Base-by-base conservation (phyloP, 2,329 filamentous ascomycete genomes). In the Botryotinia convoluta region DNA sequence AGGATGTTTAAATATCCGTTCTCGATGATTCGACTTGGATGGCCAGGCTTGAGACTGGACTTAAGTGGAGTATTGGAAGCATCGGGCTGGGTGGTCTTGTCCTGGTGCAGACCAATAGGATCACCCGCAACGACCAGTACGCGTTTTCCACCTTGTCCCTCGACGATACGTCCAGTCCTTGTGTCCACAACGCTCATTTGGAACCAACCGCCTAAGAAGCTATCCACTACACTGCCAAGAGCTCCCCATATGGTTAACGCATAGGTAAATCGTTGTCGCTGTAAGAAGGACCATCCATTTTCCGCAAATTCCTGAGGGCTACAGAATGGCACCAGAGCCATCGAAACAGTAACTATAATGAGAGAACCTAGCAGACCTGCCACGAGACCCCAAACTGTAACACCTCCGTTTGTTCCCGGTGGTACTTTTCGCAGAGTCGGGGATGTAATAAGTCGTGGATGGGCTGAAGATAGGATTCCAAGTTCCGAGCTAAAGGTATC, bases 401-500 rank as follows among this genome's bases (percentile, higher is more conserved):
- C 93, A 26, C 95, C 96, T 45, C 96, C 96, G 80, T 99, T 99
- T 60, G 96, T 98, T 68, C 96, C 96, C 1, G 89, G 91, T 0
- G 96, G 95, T 0, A 98, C 96, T 76, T 89, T 87, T 74, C 92
- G 91, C 79, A 96, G 87, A 7, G 84, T 90, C 26, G 87, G 89
- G 22, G 93, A 95, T 6, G 94, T 98, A 80, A 99, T 95, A 54
- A 99, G 88, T 51, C 95, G 90, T 14, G 96, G 96, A 62, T 89
- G 85, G 37, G 87, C 87, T 74, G 87, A 89, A 10, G 95, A 92
- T 20, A 99, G 86, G 73, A 99, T 99, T 22, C 96, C 96, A 32
- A 99, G 90, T 84, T 99, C 96, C 18, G 94, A 97, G 73, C 93
- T 95, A 81, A 98, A 96, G 0, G 96, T 99, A 82, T 99, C 96